Evolutionary conservation across 768 basidiomycete species (phyloP), one percentile per base, ranked within the genome.

Genomic region (Lepiota subincarnata): DNA sequence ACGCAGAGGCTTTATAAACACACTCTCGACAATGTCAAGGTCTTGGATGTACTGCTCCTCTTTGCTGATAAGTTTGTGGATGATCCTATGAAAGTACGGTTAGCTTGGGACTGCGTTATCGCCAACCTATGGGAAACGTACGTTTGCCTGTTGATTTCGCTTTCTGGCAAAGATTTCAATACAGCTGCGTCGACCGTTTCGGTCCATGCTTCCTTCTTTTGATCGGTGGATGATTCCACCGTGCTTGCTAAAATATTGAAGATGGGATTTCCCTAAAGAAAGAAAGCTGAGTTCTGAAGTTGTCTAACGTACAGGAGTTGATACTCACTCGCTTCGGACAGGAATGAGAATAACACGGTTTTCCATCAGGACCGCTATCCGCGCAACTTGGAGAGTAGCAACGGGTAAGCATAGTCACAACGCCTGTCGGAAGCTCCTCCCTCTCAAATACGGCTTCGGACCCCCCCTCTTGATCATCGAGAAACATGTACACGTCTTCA

Each of bases 401-500:
- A 59, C 84, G 80, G 4, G 95, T 96, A 55, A 97, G 72, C 70
- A 87, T 82, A 1, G 93, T 96, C 59, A 94, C 80, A 4, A 99
- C 88, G 1, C 90, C 93, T 0, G 92, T 95, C 1, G 93, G 93
- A 8, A 95, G 64, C 61, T 81, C 83, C 62, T 84, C 84, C 37
- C 77, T 74, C 63, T 87, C 86, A 36, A 75, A 75, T 13, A 78
- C 73, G 1, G 75, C 70, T 57, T 87, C 86, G 1, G 82, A 82
- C 19, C 69, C 69, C 20, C 84, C 85, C 50, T 86, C 84, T 36
- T 80, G 76, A 58, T 95, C 93, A 54, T 92, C 92, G 63, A 91
- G 73, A 68, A 97, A 96, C 77, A 88, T 89, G 70, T 90, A 97
- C 5, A 97, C 93, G 57, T 95, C 92, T 62, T 95, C 93, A 3